A percentile compares a stretch with the other conserved stretches of the same genome.
Conservation (phyloP, 495 filamentous ascomycete species). For the Pseudoneurospora amorphoporcata region DNA sequence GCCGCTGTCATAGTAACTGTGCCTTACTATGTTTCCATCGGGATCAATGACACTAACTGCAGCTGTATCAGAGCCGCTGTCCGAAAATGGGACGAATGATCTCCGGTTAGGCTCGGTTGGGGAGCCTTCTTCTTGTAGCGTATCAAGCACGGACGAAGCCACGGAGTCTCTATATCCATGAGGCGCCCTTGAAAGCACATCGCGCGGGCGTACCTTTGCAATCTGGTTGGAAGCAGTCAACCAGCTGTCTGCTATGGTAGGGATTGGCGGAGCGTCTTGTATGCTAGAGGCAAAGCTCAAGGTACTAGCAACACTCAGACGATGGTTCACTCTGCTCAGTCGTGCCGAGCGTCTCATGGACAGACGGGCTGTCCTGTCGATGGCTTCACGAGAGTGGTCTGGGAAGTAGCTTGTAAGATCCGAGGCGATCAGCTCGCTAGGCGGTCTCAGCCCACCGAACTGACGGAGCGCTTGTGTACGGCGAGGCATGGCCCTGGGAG, state of each 20-base stretch:
- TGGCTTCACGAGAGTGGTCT: constrained; percentile 81
- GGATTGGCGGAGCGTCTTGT: constrained; percentile 81
- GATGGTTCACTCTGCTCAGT: constrained; percentile 81
- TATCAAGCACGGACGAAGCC: constrained; percentile 75
- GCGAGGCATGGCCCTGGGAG: constrained; percentile 39
- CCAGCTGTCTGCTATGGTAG: constrained; percentile 94
- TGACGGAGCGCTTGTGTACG: constrained; percentile 49
- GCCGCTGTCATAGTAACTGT: constrained; percentile 80
- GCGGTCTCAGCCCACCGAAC: constrained; percentile 86
- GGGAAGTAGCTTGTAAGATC: constrained; percentile 96
- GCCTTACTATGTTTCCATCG: constrained; percentile 52
- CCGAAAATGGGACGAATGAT: constrained; percentile 86
- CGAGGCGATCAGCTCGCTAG: constrained; percentile 93
- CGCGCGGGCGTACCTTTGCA: constrained; percentile 38
- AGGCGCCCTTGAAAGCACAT: constrained; percentile 26
- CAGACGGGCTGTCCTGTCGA: constrained; percentile 86
- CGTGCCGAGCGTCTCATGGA: constrained; percentile 82
- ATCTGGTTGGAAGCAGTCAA: constrained; percentile 50
- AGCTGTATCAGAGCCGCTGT: constrained; percentile 61
- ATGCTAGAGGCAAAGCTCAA: constrained; percentile 84
- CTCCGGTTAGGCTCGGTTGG: constrained; percentile 83
- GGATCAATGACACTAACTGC: constrained; percentile 62
- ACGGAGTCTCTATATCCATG: constrained; percentile 71
- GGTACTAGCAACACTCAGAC: constrained; percentile 89
- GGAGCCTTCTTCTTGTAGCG: constrained; percentile 74